Evolutionary conservation across 768 basidiomycete species (phyloP), one percentile per base, ranked within the genome.

Genomic region (Leccinum disarticulatum): DNA sequence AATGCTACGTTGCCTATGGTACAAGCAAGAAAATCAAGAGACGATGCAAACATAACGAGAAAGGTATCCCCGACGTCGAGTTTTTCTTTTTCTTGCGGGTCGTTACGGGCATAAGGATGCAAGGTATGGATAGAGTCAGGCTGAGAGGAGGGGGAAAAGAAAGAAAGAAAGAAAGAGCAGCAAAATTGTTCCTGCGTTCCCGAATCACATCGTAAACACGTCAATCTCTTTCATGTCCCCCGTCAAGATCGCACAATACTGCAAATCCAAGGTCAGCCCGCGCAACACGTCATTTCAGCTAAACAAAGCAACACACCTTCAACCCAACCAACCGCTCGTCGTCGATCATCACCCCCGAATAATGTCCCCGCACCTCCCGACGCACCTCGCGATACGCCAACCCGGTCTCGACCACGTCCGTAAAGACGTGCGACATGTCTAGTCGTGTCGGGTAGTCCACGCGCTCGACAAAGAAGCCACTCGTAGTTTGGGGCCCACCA

Each of bases 331-430:
- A 55, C 54, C 77, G 67, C 47, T 76, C 75, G 28, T 79, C 77
- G 57, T 79, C 79, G 30, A 80, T 72, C 77, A 79, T 78, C 60
- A 78, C 64, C 9, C 79, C 79, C 7, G 73, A 72, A 57, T 77
- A 80, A 1, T 66, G 60, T 11, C 66, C 69, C 43, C 60, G 57
- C 8, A 66, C 52, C 17, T 68, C 66, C 30, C 71, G 56, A 3
- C 47, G 58, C 52, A 62, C 66, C 2, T 72, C 66, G 35, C 67
- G 71, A 59, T 75, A 79, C 13, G 79, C 75, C 7, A 76, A 6
- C 11, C 47, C 48, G 56, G 61, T 77, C 49, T 69, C 65, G 31
- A 77, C 64, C 10, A 46, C 48, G 22, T 60, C 60, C 9, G 47
- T 33, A 52, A 77, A 77, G 27, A 76, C 38, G 43, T 52, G 33